phyloP scores from a whole-genome alignment of 345 rosid genomes.

The Hirschfeldia incana region DNA sequence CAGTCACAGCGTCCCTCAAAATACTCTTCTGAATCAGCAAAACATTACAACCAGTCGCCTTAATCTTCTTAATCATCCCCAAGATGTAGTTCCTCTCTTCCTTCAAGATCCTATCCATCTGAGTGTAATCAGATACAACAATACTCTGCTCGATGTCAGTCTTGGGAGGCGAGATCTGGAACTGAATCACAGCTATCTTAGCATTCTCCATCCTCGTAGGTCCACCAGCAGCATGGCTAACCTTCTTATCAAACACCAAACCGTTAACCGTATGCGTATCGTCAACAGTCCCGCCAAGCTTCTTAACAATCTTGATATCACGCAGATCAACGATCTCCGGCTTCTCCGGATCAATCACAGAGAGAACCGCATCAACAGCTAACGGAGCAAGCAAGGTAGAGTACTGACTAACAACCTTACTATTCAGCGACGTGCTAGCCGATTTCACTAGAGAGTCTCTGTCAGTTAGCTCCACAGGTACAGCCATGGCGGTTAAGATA shows the following conservation, averaged over 20 bases:
- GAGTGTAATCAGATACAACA: slow-evolving; percentile 88
- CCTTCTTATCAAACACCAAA: slow-evolving; percentile 91
- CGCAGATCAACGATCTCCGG: slow-evolving; percentile 83
- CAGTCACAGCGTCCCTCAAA: slow-evolving; percentile 95
- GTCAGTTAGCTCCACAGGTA: slow-evolving; percentile 77
- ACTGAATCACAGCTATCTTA: slow-evolving; percentile 92
- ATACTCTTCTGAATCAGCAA: slow-evolving; percentile 96
- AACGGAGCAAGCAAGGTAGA: slow-evolving; percentile 87
- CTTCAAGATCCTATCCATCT: slow-evolving; percentile 98
- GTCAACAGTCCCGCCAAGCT: slow-evolving; percentile 97
- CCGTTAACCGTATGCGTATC: slow-evolving; percentile 89
- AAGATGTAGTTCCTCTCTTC: slow-evolving; percentile 95
- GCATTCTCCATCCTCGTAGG: slow-evolving; percentile 86
- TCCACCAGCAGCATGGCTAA: slow-evolving; percentile 87
- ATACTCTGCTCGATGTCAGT: slow-evolving; percentile 97
- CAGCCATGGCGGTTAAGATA: slow-evolving; percentile 70
- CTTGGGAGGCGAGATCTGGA: slow-evolving; percentile 95
- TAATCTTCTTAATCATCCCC: slow-evolving; percentile 97
- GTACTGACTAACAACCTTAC: slow-evolving; percentile 95
- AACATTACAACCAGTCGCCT: slow-evolving; percentile 86
- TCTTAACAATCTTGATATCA: slow-evolving; percentile 92
- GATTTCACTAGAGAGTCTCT: slow-evolving; percentile 79
- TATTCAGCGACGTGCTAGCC: slow-evolving; percentile 85
- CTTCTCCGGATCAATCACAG: slow-evolving; percentile 75
- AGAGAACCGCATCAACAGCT: slow-evolving; percentile 85